Evolutionary conservation across 2,329 filamentous ascomycete species (phyloP), one percentile per base, ranked within the genome.

Genomic region (Sporothrix brunneoviolacea): DNA sequence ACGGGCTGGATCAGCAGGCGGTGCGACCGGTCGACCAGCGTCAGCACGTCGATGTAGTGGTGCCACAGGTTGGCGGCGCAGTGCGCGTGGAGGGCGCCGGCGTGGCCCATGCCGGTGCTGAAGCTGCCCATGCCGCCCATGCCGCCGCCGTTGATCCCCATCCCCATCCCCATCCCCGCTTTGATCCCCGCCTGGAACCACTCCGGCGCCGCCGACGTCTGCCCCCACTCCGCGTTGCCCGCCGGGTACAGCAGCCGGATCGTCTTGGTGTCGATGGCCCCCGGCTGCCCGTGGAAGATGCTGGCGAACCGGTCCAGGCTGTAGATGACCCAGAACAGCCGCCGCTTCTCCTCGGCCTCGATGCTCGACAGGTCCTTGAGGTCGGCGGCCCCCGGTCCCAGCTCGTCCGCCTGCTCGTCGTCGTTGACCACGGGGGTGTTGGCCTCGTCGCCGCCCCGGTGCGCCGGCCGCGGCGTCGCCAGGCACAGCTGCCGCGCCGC

Each of bases 271-370:
- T 53, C 50, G 12, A 55, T 55, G 38, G 51, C 51, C 5, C 51
- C 36, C 4, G 51, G 50, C 44, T 53, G 51, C 35, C 54, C 54
- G 19, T 48, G 51, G 4, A 32, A 53, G 30, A 53, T 39, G 32
- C 54, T 55, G 13, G 54, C 28, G 28, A 55, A 55, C 27, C 54
- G 54, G 45, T 55, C 54, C 12, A 55, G 48, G 19, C 33, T 45
- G 48, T 55, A 55, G 28, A 55, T 43, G 38, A 44, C 45, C 54
- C 54, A 55, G 24, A 55, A 55, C 15, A 55, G 54, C 4, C 54
- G 48, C 2, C 54, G 51, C 40, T 51, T 55, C 37, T 55, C 54
- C 22, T 55, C 54, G 4, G 45, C 36, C 16, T 51, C 54, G 19
- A 49, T 46, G 10, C 36, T 27, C 13, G 52, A 39, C 19, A 41